These are phyloP conservation scores for Fusarium multiceps DNA, from an alignment of 2,329 filamentous ascomycete genomes.

Conservation along the genomic window DNA sequence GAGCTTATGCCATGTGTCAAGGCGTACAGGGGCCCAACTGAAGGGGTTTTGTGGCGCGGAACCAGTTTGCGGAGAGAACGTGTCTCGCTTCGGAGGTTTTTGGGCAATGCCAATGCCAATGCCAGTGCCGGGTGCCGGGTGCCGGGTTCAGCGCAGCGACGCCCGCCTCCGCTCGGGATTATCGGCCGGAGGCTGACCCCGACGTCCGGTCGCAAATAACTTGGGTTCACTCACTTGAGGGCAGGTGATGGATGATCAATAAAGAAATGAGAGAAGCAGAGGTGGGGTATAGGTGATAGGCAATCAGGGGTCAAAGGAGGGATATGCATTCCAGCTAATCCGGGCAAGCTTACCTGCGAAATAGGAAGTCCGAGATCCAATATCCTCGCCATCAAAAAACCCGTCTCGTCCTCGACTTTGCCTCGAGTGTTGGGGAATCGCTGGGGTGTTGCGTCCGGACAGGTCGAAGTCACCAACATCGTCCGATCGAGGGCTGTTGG, in stretches of 20 bases:
- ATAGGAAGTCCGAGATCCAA: constrained; percentile 17
- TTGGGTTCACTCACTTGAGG: constrained; percentile 28
- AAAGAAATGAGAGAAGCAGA: neutral
- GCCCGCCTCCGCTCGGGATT: constrained; percentile 6
- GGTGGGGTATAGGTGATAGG: constrained; percentile 2
- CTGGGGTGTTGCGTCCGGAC: constrained; percentile 48
- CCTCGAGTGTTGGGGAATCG: constrained; percentile 20
- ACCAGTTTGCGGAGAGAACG: constrained; percentile 9
- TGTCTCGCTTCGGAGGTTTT: constrained; percentile 36
- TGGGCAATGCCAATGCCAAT: neutral
- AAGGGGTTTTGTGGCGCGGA: constrained; percentile 28
- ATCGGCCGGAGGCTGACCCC: constrained; percentile 5
- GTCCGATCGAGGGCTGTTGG: constrained; percentile 46
- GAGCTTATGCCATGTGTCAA: constrained; percentile 31
- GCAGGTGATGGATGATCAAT: constrained; percentile 27
- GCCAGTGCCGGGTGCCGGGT: too few relatives aligned
- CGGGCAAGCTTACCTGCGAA: constrained; percentile 30
- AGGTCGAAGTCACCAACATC: constrained; percentile 47
- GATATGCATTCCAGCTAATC: constrained; percentile 29
- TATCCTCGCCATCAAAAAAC: constrained; percentile 29
- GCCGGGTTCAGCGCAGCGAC: neutral
- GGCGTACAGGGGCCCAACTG: constrained; percentile 2
- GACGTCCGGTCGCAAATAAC: constrained; percentile 1
- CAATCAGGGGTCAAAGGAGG: constrained; percentile 14
- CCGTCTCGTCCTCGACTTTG: constrained; percentile 28